Conservation (phyloP, 78 protist genomes). For the Dictyostelium purpureum region DNA sequence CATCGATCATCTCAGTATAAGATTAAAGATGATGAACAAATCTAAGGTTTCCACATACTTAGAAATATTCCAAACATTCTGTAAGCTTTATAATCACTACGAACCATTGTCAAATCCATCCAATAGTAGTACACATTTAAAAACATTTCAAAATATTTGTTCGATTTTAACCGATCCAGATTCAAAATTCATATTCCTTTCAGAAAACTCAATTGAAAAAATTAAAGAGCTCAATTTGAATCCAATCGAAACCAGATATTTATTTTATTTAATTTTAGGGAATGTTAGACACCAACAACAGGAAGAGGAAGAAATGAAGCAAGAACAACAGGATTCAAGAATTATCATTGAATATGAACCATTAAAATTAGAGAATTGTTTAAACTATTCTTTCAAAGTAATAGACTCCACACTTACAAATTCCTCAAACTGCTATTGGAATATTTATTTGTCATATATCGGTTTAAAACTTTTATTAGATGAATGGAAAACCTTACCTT, state of each 20-base stretch:
- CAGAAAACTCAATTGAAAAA: conserved; percentile 7
- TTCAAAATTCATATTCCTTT: conserved; percentile 42
- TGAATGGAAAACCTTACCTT: conserved; percentile 71
- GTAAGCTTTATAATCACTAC: conserved; percentile 48
- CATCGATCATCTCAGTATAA: background rate
- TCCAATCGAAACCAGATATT: conserved; percentile 41
- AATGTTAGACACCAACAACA: background rate
- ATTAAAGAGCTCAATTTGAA: conserved; percentile 16
- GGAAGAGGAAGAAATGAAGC: background rate
- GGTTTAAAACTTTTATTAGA: conserved; percentile 45
- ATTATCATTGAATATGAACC: conserved; percentile 11
- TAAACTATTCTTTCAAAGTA: conserved; percentile 57
- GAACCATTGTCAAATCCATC: background rate
- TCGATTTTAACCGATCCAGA: conserved; percentile 47
- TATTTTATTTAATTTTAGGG: conserved; percentile 36
- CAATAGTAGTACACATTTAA: background rate
- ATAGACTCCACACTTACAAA: conserved; percentile 48
- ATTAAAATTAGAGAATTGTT: conserved; percentile 35
- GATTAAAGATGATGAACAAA: background rate
- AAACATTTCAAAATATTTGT: background rate
- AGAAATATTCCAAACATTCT: conserved; percentile 20
- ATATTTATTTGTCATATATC: conserved; percentile 47
- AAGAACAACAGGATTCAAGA: background rate
- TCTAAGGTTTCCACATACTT: conserved; percentile 6
- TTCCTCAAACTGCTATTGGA: conserved; percentile 70